Base-by-base conservation (phyloP, 1,284 basidiomycete species). In the Limonomyces culmigenus region DNA sequence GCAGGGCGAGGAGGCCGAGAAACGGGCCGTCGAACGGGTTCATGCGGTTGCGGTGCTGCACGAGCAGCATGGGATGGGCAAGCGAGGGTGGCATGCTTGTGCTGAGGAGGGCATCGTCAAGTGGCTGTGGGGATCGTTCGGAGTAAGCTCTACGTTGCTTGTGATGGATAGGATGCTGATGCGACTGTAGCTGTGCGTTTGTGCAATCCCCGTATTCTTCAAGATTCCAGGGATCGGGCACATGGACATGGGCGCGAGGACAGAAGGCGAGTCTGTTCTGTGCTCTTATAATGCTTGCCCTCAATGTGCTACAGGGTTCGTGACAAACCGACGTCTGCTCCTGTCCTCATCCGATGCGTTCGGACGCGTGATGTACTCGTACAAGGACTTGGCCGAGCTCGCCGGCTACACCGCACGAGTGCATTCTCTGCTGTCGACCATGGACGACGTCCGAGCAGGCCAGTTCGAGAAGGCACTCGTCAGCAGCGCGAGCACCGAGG, bases 71-170 rank as follows among this genome's bases (percentile, higher is more conserved):
- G 80, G 95, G 2, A 65, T 93, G 47, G 60, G 70, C 32, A 76
- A 83, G 41, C 67, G 83, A 19, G 85, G 93, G 65, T 87, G 81
- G 74, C 89, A 95, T 55, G 78, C 83, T 2, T 87, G 91, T 56
- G 70, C 78, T 5, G 91, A 96, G 53, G 93, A 98, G 55, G 89
- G 89, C 2, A 80, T 98, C 39, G 83, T 97, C 50, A 97, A 97
- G 57, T 93, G 92, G 92, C 53, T 92, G 12, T 97, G 93, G 93
- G 92, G 92, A 44, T 83, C 79, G 50, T 81, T 95, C 50, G 92
- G 92, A 17, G 76, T 85, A 51, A 45, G 69, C 59, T 15, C 27
- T 16, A 41, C 20, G 16, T 25, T 21, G 35, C 20, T 25, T 19
- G 13, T 13, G 29, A 12, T 34, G 12, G 5, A 18, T 5, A 10